Evolutionary conservation across 306 rosid genomes (phyloP).

Genomic region (Potentilla sterilis): DNA sequence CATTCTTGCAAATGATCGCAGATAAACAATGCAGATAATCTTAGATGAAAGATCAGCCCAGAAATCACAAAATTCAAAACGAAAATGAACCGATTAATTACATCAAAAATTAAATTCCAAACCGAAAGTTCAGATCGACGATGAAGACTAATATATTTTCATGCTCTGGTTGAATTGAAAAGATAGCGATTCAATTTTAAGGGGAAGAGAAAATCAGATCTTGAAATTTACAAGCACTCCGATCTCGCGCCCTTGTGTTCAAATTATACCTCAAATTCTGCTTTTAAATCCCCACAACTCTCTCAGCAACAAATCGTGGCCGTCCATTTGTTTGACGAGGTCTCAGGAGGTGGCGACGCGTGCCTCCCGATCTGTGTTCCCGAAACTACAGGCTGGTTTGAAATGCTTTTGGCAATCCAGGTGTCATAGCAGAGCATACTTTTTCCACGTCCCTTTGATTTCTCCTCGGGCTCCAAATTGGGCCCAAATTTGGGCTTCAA

Average conservation of each 20-base stretch:
- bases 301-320: conserved; percentile 11
- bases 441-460: not conserved
- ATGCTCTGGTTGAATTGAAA: not conserved
- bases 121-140: not conserved
- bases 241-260: conserved; percentile 41
- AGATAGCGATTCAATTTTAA: not conserved
- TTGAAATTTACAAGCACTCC: conserved; percentile 20
- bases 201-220: conserved; percentile 24
- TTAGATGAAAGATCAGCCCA: not conserved
- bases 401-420: conserved; percentile 19
- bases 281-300: conserved; percentile 23
- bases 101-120: conserved; percentile 5
- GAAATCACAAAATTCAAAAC: not conserved
- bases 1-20: not conserved
- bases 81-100: conserved; percentile 11
- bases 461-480: not conserved
- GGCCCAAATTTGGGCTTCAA: not conserved
- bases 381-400: conserved; percentile 27
- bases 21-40: conserved; percentile 10
- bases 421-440: conserved; percentile 6
- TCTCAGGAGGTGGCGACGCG: conserved; percentile 36
- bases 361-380: conserved; percentile 24
- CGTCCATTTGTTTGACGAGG: conserved; percentile 28
- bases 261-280: conserved; percentile 29
- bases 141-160: not conserved